phyloP scores from a whole-genome alignment of 345 rosid species.

The Populus deltoides region DNA sequence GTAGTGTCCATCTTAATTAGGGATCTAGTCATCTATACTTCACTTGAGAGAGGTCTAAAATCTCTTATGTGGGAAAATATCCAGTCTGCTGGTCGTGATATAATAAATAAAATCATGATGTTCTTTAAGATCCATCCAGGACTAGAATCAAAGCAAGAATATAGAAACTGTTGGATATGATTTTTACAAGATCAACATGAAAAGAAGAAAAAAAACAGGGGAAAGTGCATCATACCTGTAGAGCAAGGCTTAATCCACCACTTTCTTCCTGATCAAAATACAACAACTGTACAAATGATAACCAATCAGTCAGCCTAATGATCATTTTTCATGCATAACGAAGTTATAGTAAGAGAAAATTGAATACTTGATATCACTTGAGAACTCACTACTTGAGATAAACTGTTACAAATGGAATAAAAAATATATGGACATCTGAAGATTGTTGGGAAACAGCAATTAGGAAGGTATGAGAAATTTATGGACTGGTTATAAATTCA shows the following conservation, averaged over 20 bases:
- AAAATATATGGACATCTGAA: neutral
- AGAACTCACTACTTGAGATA: neutral
- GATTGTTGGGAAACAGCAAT: neutral
- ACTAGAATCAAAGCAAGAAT: neutral
- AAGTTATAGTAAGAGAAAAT: neutral
- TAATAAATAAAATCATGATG: neutral
- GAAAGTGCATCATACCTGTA: slow-evolving; percentile 58
- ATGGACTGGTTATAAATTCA: neutral
- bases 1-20: neutral
- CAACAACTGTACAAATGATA: slow-evolving; percentile 68
- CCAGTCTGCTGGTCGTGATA: neutral
- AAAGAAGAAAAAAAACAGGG: neutral
- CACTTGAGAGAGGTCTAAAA: neutral
- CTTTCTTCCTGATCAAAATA: slow-evolving; percentile 79
- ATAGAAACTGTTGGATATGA: neutral
- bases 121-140: neutral
- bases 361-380: neutral
- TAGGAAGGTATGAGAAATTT: neutral
- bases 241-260: slow-evolving; percentile 83
- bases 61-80: neutral
- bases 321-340: neutral
- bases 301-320: slow-evolving; percentile 6
- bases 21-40: neutral
- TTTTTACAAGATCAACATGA: neutral
- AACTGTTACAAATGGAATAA: neutral